Evolutionary conservation across 2,329 filamentous ascomycete species (phyloP).

Genomic region (Leptographium procerum): DNA sequence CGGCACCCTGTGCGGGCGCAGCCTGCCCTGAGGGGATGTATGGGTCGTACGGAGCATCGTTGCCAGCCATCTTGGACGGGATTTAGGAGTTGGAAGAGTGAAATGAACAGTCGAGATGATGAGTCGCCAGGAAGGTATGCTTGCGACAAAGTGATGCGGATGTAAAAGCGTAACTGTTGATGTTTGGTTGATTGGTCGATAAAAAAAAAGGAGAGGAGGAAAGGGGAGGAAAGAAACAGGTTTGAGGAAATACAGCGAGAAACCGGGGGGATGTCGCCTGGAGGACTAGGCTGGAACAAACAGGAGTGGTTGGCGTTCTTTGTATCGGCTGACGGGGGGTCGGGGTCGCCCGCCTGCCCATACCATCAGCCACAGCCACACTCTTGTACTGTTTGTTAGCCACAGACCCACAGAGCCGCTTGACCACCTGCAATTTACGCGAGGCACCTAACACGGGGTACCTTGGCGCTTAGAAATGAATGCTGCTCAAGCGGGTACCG

Average conservation of each 20-base stretch:
- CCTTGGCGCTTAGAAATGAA: too few relatives aligned
- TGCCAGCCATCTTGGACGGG: conserved; percentile 35
- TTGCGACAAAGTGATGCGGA: not conserved
- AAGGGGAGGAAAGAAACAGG: not conserved
- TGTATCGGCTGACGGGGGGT: not conserved
- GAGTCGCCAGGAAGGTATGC: not conserved
- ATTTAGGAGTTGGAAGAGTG: not conserved
- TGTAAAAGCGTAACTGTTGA: not conserved
- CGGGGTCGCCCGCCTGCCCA: not conserved
- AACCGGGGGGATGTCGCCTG: not conserved
- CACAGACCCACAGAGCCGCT: not conserved
- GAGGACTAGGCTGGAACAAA: not conserved
- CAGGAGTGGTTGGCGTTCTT: not conserved
- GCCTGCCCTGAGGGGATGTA: conserved; percentile 67
- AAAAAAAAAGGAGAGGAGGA: not conserved
- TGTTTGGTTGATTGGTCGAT: not conserved
- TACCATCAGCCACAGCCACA: not conserved
- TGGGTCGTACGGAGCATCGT: conserved; percentile 64
- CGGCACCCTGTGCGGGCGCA: conserved; percentile 30
- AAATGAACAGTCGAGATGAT: not conserved
- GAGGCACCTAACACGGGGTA: not conserved
- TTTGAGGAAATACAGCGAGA: not conserved
- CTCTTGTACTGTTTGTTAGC: not conserved
- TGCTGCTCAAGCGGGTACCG: too few relatives aligned
- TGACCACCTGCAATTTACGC: not conserved